Evolutionary conservation across 1,139 yeast genomes (phyloP).

Genomic region (Arxiozyma slooffiae): DNA sequence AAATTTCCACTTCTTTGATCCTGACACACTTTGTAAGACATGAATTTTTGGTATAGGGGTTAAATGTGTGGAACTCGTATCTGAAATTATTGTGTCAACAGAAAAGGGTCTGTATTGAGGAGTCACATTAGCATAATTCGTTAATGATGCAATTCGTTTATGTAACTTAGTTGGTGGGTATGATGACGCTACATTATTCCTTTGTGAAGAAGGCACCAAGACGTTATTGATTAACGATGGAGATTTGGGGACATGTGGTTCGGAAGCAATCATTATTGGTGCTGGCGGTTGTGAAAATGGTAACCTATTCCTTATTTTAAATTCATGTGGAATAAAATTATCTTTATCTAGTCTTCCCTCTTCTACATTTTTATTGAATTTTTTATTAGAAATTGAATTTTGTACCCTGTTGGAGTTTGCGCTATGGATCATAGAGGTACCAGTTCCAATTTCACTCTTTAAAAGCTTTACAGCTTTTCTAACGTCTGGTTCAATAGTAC

Average conservation of each 20-base stretch:
- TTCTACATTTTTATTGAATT: background rate
- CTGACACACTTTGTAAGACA: constrained; percentile 8
- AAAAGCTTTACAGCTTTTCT: constrained; percentile 17
- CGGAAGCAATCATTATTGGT: background rate
- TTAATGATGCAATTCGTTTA: background rate
- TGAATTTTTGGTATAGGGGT: constrained; percentile 8
- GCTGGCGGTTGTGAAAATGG: constrained; percentile 4
- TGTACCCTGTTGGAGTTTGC: background rate
- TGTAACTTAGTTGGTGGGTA: background rate
- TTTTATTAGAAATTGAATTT: background rate
- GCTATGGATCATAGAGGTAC: constrained; percentile 2
- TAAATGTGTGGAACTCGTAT: background rate
- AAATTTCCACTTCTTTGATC: constrained; percentile 10
- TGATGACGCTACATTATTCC: background rate
- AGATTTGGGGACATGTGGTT: constrained; percentile 8
- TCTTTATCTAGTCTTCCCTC: background rate
- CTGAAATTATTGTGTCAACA: background rate
- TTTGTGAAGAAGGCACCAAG: constrained; percentile 5
- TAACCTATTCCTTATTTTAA: constrained; percentile 9
- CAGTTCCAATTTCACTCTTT: constrained; percentile 11
- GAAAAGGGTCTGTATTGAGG: background rate
- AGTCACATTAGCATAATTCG: background rate
- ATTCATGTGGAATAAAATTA: constrained; percentile 7
- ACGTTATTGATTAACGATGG: constrained; percentile 13
- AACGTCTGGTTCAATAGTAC: constrained; percentile 15